Percentiles rank a stretch among this genome's conserved stretches.
Conservation (phyloP, 2,329 filamentous ascomycete genomes). For the Reticulascus tulasneorum region DNA sequence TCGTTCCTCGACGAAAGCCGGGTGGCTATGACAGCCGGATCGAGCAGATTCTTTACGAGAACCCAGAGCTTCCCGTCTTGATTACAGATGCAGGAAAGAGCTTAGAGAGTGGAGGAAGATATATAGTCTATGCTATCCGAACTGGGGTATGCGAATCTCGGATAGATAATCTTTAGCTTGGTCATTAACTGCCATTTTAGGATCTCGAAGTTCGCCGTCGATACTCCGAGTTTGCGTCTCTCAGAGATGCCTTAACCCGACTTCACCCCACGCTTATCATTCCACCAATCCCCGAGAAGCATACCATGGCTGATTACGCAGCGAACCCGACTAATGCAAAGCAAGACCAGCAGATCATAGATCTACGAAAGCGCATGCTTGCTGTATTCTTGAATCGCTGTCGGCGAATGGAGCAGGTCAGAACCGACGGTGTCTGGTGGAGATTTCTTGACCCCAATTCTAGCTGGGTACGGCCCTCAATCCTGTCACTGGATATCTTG, state of each 20-base stretch:
- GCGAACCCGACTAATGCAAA: constrained; percentile 97
- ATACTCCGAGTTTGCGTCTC: constrained; percentile 93
- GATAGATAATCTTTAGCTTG: constrained; percentile 1
- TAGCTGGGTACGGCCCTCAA: constrained; percentile 71
- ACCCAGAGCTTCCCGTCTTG: constrained; percentile 81
- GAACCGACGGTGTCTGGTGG: constrained; percentile 95
- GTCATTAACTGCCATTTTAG: constrained; percentile 38
- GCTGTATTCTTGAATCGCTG: constrained; percentile 94
- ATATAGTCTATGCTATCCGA: constrained; percentile 94
- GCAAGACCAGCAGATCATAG: constrained; percentile 95
- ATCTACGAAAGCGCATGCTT: constrained; percentile 93
- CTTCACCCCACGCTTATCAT: constrained; percentile 94
- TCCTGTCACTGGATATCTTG: neutral
- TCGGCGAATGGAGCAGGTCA: constrained; percentile 84
- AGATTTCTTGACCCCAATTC: constrained; percentile 96
- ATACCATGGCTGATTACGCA: constrained; percentile 97
- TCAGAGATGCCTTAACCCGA: constrained; percentile 82
- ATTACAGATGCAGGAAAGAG: constrained; percentile 97
- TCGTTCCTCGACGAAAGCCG: constrained; percentile 62
- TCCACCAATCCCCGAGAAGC: constrained; percentile 96
- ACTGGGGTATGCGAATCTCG: constrained; percentile 66
- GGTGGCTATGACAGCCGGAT: constrained; percentile 92
- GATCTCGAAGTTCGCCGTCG: constrained; percentile 91
- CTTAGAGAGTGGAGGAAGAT: constrained; percentile 82
- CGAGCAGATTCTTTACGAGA: constrained; percentile 95